Evolutionary conservation across 148 eudicot species (phyloP).

Genomic region (Rhododendron kiyosumense): DNA sequence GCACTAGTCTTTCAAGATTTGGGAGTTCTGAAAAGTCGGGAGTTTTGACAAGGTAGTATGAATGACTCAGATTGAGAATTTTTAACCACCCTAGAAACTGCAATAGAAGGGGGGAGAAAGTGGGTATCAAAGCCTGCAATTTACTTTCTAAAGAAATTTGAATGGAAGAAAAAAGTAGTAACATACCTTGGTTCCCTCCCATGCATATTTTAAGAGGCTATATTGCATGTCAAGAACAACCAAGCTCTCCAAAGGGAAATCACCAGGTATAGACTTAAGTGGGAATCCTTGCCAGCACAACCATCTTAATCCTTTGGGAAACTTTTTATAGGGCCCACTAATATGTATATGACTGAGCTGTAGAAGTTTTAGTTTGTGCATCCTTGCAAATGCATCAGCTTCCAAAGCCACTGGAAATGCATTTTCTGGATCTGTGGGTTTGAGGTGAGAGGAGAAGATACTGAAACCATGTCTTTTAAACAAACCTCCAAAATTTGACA

Average conservation of each 20-base stretch:
- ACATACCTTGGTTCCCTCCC: background rate
- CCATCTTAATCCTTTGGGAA: background rate
- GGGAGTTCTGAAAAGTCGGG: no score
- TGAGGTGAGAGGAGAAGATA: background rate
- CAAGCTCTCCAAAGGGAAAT: background rate
- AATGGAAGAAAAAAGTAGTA: no score
- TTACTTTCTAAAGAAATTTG: no score
- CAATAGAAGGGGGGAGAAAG: no score
- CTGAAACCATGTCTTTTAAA: no score
- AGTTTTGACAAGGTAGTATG: no score
- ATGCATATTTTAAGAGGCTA: background rate
- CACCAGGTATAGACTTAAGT: background rate
- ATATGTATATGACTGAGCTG: background rate
- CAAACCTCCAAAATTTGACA: no score
- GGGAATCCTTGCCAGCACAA: background rate
- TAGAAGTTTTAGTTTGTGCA: background rate
- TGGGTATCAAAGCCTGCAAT: no score
- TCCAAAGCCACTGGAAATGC: background rate
- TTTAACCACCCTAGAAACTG: no score
- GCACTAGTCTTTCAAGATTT: no score
- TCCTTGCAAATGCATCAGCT: background rate
- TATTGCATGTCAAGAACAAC: background rate
- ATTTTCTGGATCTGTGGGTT: background rate
- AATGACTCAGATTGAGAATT: no score
- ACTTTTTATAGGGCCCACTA: background rate